These are phyloP conservation scores for Oxyria digyna DNA, from an alignment of 148 eudicot species.

Conservation along the genomic window DNA sequence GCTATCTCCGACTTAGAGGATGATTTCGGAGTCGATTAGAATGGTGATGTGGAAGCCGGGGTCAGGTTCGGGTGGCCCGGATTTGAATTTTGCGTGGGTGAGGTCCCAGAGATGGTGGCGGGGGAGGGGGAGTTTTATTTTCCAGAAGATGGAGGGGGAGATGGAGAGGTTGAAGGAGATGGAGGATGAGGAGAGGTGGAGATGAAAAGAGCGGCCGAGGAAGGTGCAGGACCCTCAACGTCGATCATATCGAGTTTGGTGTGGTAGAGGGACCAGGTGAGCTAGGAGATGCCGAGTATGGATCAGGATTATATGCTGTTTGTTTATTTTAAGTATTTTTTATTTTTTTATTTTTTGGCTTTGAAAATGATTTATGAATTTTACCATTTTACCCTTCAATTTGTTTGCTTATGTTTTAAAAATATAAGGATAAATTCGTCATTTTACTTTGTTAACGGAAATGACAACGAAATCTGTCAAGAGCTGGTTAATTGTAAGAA, in stretches of 20 bases:
- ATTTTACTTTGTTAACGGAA: too few relatives aligned
- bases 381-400: too few relatives aligned
- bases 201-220: slow-evolving; percentile 35
- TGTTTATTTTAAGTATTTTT: too few relatives aligned
- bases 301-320: too few relatives aligned
- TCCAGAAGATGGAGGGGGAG: slow-evolving; percentile 47
- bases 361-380: too few relatives aligned
- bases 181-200: slow-evolving; percentile 24
- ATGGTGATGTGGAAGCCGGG: slow-evolving; percentile 57
- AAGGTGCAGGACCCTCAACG: slow-evolving; percentile 52
- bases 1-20: slow-evolving; percentile 39
- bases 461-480: too few relatives aligned
- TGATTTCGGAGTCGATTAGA: slow-evolving; percentile 18
- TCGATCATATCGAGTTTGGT: slow-evolving; percentile 42
- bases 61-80: slow-evolving; percentile 55
- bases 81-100: slow-evolving; percentile 39
- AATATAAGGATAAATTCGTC: too few relatives aligned
- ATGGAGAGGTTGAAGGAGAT: slow-evolving; percentile 38
- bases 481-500: too few relatives aligned
- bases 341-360: too few relatives aligned
- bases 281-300: slow-evolving; percentile 35
- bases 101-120: slow-evolving; percentile 40
- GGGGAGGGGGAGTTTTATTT: slow-evolving; percentile 19
- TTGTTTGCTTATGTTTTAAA: too few relatives aligned
- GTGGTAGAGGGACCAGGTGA: slow-evolving; percentile 54